Evolutionary conservation across 106 monocot species (phyloP), one percentile per base, ranked within the genome.

Genomic region (Xerophyta viscosa): DNA sequence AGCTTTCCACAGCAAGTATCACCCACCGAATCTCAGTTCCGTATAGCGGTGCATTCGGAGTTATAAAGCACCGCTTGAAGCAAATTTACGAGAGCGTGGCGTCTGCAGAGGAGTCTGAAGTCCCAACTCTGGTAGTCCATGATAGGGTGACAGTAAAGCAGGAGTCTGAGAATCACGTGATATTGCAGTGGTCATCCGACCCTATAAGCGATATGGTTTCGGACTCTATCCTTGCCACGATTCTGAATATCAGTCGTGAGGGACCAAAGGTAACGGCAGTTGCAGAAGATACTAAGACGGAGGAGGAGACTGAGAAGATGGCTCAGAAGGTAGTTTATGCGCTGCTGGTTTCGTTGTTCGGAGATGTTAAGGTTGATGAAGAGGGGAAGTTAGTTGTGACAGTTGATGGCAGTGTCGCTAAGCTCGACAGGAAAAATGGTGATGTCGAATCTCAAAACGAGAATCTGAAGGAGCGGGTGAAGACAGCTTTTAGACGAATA

Each of bases 161-260:
- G 50, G 90, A 98, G 50, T 77, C 90, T 0, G 90, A 83, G 12
- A 80, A 63, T n/a, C 65, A 82, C 37, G 86, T 90, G 27, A 63
- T 71, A 0, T 15, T 98, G 82, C 86, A 86, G 52, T 98, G 98
- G 98, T 47, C 76, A 0, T 82, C 98, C 0, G 98, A 90, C 53
- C 98, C 98, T 0, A 74, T 98, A 10, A 83, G 90, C 25, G 98
- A 98, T 46, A 98, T 98, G 98, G 98, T 98, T 6, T 90, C 86
- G 15, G 98, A 98, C 54, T 98, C 98, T 1, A 66, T 98, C 27
- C 86, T 98, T 8, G 98, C 98, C 11, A 74, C 77, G 62, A 74
- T 98, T n/a, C 65, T 98, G 79, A 98, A 98, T 63, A 90, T 98
- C 48, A 76, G 61, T 50, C 54, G 86, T 50, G 98, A 90, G 49